Conservation (phyloP, 257 asterid species). For the Voacanga thouarsii region DNA sequence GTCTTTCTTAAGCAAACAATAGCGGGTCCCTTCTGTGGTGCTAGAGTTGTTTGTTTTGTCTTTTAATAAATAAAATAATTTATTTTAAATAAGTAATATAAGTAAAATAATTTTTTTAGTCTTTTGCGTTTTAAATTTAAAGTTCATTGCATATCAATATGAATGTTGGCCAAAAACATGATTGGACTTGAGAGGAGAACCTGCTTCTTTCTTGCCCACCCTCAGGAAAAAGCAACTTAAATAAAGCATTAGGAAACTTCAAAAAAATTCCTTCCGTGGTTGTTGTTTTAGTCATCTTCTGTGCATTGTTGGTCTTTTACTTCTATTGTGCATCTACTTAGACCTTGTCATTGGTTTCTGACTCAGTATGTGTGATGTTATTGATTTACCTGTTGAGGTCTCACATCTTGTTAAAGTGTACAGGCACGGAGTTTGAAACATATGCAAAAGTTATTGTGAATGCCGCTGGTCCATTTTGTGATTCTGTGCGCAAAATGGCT, state of each 20-base stretch:
- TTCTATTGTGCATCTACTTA: background rate
- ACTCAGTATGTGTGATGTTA: background rate
- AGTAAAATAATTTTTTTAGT: too few species aligned
- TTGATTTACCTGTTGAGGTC: constrained; percentile 15
- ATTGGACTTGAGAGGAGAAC: background rate
- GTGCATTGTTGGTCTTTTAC: background rate
- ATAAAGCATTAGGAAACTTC: background rate
- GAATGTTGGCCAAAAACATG: background rate
- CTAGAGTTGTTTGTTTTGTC: background rate
- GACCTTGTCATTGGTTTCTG: background rate
- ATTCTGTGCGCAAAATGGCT: constrained; percentile 80
- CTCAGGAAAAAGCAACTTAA: background rate
- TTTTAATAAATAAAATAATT: too few species aligned
- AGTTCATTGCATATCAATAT: background rate
- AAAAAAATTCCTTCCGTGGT: background rate
- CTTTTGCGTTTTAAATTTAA: background rate
- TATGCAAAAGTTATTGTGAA: constrained; percentile 92
- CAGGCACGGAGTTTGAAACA: constrained; percentile 91
- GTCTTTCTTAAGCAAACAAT: background rate
- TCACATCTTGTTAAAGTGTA: constrained; percentile 36
- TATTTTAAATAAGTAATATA: too few species aligned
- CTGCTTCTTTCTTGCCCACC: background rate
- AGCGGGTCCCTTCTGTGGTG: background rate
- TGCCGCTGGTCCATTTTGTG: constrained; percentile 98
- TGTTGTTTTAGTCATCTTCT: background rate